phyloP scores from a whole-genome alignment of 495 filamentous ascomycete genomes.

The Podospora pseudocomata region DNA sequence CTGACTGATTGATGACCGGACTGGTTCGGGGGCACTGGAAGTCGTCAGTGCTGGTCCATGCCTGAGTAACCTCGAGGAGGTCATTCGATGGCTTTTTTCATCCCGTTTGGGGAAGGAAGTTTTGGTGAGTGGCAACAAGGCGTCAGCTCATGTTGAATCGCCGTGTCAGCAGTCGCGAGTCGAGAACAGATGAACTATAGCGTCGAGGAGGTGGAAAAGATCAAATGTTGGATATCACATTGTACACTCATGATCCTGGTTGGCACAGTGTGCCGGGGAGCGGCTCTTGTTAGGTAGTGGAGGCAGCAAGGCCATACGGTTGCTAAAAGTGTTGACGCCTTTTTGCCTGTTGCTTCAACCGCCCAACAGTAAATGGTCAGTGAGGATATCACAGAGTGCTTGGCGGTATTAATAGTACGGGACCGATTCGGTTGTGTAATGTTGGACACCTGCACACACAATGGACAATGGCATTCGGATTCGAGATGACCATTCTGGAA shows the following conservation, averaged over 20 bases:
- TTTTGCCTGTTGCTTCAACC: conserved; percentile 14
- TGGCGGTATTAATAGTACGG: background rate
- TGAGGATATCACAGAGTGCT: background rate
- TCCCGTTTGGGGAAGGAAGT: background rate
- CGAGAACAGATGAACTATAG: background rate
- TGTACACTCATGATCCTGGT: background rate
- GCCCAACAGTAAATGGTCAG: background rate
- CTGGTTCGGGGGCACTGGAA: background rate
- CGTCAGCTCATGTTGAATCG: conserved; percentile 1
- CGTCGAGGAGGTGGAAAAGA: background rate
- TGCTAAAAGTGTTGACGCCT: background rate
- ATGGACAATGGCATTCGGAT: background rate
- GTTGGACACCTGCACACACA: background rate
- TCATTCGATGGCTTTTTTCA: background rate
- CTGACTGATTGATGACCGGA: background rate
- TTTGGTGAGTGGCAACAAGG: conserved; percentile 1
- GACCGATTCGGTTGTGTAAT: background rate
- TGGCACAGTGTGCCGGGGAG: background rate
- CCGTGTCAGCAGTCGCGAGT: background rate
- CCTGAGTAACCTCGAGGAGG: background rate
- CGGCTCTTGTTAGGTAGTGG: background rate
- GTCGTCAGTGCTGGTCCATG: background rate
- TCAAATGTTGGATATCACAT: too few relatives aligned
- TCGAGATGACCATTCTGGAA: background rate
- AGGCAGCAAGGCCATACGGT: conserved; percentile 4